Percentiles rank a stretch among this genome's conserved stretches.
Conservation (phyloP, 306 rosid genomes). For the Cucurbita argyrosperma region DNA sequence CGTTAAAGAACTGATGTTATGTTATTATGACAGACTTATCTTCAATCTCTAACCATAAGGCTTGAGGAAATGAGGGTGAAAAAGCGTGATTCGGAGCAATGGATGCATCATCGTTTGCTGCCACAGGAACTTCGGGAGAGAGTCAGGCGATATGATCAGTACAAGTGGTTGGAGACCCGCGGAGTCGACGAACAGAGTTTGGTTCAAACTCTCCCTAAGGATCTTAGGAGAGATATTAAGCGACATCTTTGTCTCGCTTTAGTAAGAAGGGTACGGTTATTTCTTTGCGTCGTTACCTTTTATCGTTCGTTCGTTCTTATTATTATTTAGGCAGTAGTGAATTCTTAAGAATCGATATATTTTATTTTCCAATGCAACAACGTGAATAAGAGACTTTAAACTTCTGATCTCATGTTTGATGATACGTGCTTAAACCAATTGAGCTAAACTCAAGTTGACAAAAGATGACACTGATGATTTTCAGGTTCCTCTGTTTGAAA, state of each 20-base stretch:
- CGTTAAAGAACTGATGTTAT: constrained; percentile 5
- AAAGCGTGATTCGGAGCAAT: constrained; percentile 97
- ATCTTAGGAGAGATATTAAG: constrained; percentile 91
- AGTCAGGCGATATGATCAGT: constrained; percentile 93
- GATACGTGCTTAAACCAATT: too few relatives aligned
- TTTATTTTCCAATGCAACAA: too few relatives aligned
- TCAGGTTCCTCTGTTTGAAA: constrained; percentile 90
- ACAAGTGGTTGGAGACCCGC: constrained; percentile 97
- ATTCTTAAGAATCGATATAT: background rate
- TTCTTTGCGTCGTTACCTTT: background rate
- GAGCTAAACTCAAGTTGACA: too few relatives aligned
- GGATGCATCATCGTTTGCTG: constrained; percentile 99
- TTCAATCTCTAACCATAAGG: constrained; percentile 90
- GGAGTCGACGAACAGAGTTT: constrained; percentile 84
- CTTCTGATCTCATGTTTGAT: too few relatives aligned
- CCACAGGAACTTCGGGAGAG: constrained; percentile 83
- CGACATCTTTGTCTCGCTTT: constrained; percentile 93
- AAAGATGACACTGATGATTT: constrained; percentile 3
- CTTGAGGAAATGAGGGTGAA: constrained; percentile 99
- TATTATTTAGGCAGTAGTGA: background rate
- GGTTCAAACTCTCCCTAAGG: constrained; percentile 93
- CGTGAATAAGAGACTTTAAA: too few relatives aligned
- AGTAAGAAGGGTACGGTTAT: constrained; percentile 82
- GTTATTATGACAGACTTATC: constrained; percentile 67
- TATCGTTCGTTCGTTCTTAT: background rate